These are phyloP conservation scores for Microbotryum scabiosae DNA, from an alignment of 1,284 basidiomycete species.

Conservation along the genomic window DNA sequence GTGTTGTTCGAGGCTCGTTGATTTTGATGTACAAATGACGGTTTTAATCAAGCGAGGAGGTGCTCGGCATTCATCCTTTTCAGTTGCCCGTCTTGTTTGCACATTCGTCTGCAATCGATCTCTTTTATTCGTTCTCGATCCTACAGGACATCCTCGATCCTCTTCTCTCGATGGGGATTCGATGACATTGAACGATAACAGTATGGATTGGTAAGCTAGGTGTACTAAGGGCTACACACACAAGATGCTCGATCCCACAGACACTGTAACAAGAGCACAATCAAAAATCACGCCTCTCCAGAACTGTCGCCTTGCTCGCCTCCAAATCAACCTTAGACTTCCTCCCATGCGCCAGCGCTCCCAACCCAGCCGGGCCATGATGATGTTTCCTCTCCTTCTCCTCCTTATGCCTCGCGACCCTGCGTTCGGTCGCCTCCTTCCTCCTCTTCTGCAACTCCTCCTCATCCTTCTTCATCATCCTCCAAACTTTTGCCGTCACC, in stretches of 20 bases:
- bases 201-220: no score
- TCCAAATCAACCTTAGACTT: background rate
- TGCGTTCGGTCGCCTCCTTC: slow-evolving; percentile 1
- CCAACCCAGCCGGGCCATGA: background rate
- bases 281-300: background rate
- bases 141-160: no score
- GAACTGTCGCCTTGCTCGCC: background rate
- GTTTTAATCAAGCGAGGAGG: no score
- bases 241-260: background rate
- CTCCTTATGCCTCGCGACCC: slow-evolving; percentile 5
- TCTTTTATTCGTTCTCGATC: no score
- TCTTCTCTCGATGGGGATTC: no score
- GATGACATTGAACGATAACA: no score
- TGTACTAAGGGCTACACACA: background rate
- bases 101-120: no score
- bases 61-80: no score
- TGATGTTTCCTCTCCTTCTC: slow-evolving; percentile 1
- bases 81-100: no score
- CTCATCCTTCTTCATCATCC: slow-evolving; percentile 14
- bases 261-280: background rate
- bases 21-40: no score
- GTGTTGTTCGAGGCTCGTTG: no score
- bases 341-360: no score
- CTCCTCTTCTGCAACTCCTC: slow-evolving; percentile 4
- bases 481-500: slow-evolving; percentile 2